Base-by-base conservation (phyloP, 768 basidiomycete species). In the Panellus pusillus region DNA sequence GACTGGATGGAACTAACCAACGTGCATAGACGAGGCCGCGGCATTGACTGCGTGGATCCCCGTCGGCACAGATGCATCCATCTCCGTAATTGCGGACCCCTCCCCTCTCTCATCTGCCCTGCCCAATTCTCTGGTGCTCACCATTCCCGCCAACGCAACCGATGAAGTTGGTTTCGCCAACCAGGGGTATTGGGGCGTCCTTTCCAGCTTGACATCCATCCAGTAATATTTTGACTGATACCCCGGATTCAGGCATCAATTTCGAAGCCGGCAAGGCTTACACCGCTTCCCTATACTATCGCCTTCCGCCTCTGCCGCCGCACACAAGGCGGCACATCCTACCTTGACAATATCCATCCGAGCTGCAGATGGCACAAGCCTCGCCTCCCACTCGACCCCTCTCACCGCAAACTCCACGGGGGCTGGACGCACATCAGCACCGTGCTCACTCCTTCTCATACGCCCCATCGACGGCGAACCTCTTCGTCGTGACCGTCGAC, bases 241-340 rank as follows among this genome's bases (percentile, higher is more conserved):
- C 42, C 15, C 19, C 28, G 13, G 36, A 35, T 28, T 7, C 14
- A 74, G 84, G 85, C 7, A 83, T 87, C 65, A 80, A 79, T 28
- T 73, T 87, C 24, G 66, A 79, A 41, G 66, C 76, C 0, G 64
- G 69, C 4, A 78, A 77, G 70, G 77, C 72, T 0, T 87, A 87
- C 67, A 76, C 72, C 18, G 83, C 81, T 0, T 84, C 83, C 4
- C 79, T 88, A 55, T 84, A 73, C 63, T 83, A 79, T 62, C 79
- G 76, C 47, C 80, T 85, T 67, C 78, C 59, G 32, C 32, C 9
- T 2, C 14, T 7, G 9, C 14, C 32, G 14, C 32, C 3, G 3
- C 8, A 3, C 11, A 14, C 32, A 50, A 64, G 6, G 74, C 75
- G 8, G 12, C n/a, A 4, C n/a, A 20, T 1, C 52, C 48, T 3